Evolutionary conservation across 2,329 filamentous ascomycete genomes (phyloP), one percentile per base, ranked within the genome.

Genomic region (Diaporthe batatas): DNA sequence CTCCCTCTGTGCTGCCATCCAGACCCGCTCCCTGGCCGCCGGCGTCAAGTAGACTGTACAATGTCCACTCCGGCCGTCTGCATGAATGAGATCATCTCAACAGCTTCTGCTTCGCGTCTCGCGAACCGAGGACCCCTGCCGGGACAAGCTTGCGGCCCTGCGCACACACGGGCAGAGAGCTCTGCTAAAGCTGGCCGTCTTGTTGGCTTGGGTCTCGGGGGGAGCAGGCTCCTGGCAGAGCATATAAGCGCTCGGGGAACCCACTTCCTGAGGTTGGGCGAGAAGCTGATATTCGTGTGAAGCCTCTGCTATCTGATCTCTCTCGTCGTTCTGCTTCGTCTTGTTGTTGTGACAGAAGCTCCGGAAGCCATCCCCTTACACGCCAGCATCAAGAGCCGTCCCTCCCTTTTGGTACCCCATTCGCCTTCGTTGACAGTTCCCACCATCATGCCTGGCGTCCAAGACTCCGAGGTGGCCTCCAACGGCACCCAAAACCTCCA

Each of bases 401-500:
- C 54, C 34, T 25, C 32, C 18, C 34, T 68, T 51, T 68, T 70
- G 70, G 72, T 72, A 72, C 58, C 73, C 49, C 36, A 14, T 12
- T 39, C 36, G 12, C 10, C 11, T 8, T 14, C 44, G 12, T 29
- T 32, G 12, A 49, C 65, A 54, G 23, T 32, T 49, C 47, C n/a
- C 36, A 39, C 12, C 73, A 74, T 72, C 21, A 74, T 74, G 72
- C 39, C 68, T 70, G 39, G 54, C 23, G 58, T 72, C 51, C 59
- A 72, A 36, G 64, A 72, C 11, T 44, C 64, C 25, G 59, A 67
- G 29, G 32, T 44, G 12, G 29, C 21, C 44, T 25, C 34, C 55
- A 51, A 53, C 57, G 67, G 58, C 49, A 53, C 62, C 39, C 65
- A 70, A 51, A 74, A 72, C 72, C 80, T 76, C 42, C 72, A 74